Evolutionary conservation across 345 rosid species (phyloP), one percentile per base, ranked within the genome.

Genomic region (Hibiscus mutabilis): DNA sequence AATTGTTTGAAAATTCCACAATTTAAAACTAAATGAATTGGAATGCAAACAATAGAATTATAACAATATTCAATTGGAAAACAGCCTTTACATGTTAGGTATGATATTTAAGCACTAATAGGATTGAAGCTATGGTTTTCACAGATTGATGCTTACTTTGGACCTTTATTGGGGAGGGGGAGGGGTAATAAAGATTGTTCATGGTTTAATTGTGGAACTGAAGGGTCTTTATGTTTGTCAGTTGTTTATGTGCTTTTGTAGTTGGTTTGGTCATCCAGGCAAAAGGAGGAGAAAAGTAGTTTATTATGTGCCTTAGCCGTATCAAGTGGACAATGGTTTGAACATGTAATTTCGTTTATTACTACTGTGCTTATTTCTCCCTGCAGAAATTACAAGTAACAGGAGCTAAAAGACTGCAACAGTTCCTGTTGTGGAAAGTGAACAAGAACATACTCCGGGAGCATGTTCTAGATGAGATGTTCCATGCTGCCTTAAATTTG

Each of bases 401-500:
- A 3, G 88, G 84, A 49, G 47, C 72, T 63, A 75, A 55, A 60
- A 80, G 75, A 69, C 44, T 40, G 12, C 1, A 67, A 8, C 76
- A 80, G 3, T 86, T 85, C 72, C 58, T 84, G 72, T 73, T 92
- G 91, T 95, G 96, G 99, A 95, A 86, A 73, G 90, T 88, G 24
- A 86, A 87, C 27, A 86, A 83, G 80, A 44, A 73, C 44, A 73
- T 56, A 42, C 84, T 87, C 51, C 75, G 73, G 80, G 78, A 77
- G 59, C 82, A 78, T 65, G 77, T 90, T 1, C 73, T 88, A 62
- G 95, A 89, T 75, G 96, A 90, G 77, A 86, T 94, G 99, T 90
- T 82, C 76, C 96, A 92, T 79, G 90, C 92, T 47, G 83, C 87
- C 5, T 74, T 92, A 66, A 95, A 90, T 88, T 75, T 95, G 89